A percentile compares a stretch with the other conserved stretches of the same genome.
phyloP scores from a whole-genome alignment of 2,329 filamentous ascomycete genomes.

The Phialocephala sp. region DNA sequence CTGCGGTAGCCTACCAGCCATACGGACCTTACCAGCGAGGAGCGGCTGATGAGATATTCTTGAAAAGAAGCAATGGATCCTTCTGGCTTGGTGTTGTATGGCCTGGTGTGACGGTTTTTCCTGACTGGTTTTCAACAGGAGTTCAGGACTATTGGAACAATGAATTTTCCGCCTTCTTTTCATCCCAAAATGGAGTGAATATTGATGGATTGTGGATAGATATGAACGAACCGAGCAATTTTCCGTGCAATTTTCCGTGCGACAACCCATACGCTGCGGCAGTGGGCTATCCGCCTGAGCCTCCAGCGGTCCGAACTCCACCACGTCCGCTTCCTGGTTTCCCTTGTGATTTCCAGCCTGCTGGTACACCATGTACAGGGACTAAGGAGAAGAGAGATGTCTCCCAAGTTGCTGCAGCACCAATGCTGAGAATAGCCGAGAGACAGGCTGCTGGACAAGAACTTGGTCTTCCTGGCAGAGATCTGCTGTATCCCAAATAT shows the following conservation, averaged over 20 bases:
- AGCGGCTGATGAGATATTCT: slow-evolving; percentile 53
- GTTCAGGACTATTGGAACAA: slow-evolving; percentile 72
- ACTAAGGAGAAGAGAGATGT: slow-evolving; percentile 35
- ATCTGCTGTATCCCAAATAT: slow-evolving; percentile 70
- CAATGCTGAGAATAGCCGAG: neutral
- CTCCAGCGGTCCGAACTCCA: slow-evolving; percentile 66
- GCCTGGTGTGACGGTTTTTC: slow-evolving; percentile 75
- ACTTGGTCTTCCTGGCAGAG: slow-evolving; percentile 64
- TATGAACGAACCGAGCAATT: slow-evolving; percentile 63
- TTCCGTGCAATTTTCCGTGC: slow-evolving; percentile 61
- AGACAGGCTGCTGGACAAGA: slow-evolving; percentile 46
- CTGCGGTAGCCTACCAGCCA: slow-evolving; percentile 59
- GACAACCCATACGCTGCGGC: slow-evolving; percentile 48
- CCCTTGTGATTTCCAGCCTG: slow-evolving; percentile 69
- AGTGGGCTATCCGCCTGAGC: slow-evolving; percentile 61
- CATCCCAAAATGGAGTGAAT: slow-evolving; percentile 66
- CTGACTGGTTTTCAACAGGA: slow-evolving; percentile 74
- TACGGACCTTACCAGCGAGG: slow-evolving; percentile 61
- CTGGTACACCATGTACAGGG: slow-evolving; percentile 46
- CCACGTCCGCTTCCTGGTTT: slow-evolving; percentile 73
- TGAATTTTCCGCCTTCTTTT: slow-evolving; percentile 71
- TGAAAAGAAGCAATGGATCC: slow-evolving; percentile 60
- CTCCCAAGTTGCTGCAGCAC: neutral
- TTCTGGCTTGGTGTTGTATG: slow-evolving; percentile 72
- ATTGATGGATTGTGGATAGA: slow-evolving; percentile 83